Base-by-base conservation (phyloP, 2,329 filamentous ascomycete genomes). In the Microcyclospora pomicola region DNA sequence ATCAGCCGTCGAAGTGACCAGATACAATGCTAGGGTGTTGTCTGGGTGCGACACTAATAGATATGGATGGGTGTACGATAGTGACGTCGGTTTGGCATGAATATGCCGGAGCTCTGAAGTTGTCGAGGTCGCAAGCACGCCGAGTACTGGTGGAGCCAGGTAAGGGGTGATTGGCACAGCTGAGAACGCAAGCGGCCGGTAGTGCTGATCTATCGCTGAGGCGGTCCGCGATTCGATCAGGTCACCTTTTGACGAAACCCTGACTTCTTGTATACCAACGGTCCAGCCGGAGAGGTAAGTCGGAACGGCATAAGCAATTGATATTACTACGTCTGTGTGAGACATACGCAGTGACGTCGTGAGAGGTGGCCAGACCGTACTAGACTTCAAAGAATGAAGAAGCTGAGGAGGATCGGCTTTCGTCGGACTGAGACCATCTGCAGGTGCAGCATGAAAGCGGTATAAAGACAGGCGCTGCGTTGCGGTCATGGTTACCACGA, bases 221-320 rank as follows among this genome's bases (percentile, higher is more conserved):
- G 69, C 61, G 3, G 72, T 49, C 6, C 69, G 64, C 2, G 69
- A 72, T 28, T 63, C 59, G 1, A 67, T 49, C 0, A 73, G 55
- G 11, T 60, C 60, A 6, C 72, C 71, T 34, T 61, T 55, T 27
- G 60, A 60, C 7, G 46, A 46, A n/a, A 93, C 69, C 41, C 80
- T 77, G 32, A 95, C 65, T 58, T 95, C 88, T 58, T 96, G 88
- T n/a, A 96, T 74, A 2, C 86, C 87, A 12, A 94, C 72, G 6
- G 82, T 86, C 83, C 87, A 95, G 19, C 86, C 86, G 32, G 76
- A 77, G 2, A 79, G 68, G 49, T 77, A 75, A 2, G 82, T 81
- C 12, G 80, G 77, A 46, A 92, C 76, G 0, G 83, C 82, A 56
- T 93, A 95, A 1, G 84, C 87, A 42, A 95, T 82, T 0, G 83